phyloP scores from a whole-genome alignment of 305 asterid genomes.

The Fraxinus ornus region DNA sequence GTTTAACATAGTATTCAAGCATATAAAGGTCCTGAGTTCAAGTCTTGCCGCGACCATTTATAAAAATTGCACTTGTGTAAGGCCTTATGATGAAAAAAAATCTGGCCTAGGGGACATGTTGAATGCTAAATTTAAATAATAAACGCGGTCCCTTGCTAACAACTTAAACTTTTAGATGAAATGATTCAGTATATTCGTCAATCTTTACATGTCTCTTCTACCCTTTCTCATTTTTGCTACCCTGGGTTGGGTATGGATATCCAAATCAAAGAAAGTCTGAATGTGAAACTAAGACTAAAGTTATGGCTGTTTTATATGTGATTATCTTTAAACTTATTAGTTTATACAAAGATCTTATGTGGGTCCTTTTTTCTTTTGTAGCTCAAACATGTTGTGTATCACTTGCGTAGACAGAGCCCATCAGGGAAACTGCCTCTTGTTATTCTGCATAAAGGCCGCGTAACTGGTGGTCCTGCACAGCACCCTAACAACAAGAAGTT shows the following conservation, averaged over 20 bases:
- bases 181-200: not conserved
- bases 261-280: not conserved
- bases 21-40: not conserved
- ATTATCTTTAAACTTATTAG: conserved; percentile 4
- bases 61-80: not conserved
- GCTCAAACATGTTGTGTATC: conserved; percentile 60
- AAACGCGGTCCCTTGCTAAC: not conserved
- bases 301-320: not conserved
- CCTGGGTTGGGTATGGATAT: not conserved
- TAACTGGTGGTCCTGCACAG: conserved; percentile 69
- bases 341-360: conserved; percentile 9
- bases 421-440: conserved; percentile 78
- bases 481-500: conserved; percentile 62
- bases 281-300: not conserved
- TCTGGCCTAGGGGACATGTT: not conserved
- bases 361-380: conserved; percentile 25
- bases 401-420: conserved; percentile 50
- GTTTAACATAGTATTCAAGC: not conserved
- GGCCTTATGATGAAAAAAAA: not conserved
- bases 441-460: conserved; percentile 70
- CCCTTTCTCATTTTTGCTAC: not conserved
- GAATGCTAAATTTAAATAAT: not conserved
- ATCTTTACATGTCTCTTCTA: not conserved
- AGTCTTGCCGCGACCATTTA: not conserved
- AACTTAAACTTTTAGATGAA: not conserved